Conservation (phyloP, 2,329 filamentous ascomycete genomes). For the Pseudogymnoascus sp. region DNA sequence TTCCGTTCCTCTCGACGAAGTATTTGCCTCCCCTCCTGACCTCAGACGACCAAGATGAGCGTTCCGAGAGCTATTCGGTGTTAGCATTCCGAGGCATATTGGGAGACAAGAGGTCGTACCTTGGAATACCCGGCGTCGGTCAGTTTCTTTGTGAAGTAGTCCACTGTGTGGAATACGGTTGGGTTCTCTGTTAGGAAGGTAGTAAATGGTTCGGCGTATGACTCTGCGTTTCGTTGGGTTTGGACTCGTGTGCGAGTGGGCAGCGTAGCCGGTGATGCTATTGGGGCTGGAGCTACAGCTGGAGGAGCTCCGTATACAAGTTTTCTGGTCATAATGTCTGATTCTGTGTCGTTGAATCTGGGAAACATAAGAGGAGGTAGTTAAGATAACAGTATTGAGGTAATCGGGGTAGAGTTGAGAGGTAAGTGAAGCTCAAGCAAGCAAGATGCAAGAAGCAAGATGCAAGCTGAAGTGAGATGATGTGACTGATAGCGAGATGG, state of each 20-base stretch:
- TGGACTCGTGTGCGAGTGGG: neutral
- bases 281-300: constrained; percentile 16
- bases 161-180: constrained; percentile 86
- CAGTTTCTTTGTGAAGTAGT: constrained; percentile 68
- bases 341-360: neutral
- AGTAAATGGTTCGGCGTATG: constrained; percentile 76
- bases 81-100: constrained; percentile 15
- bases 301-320: constrained; percentile 9
- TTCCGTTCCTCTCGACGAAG: constrained; percentile 78
- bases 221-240: constrained; percentile 38
- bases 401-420: neutral
- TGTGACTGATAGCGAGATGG: constrained; percentile 1
- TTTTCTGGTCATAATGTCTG: constrained; percentile 1
- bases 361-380: neutral
- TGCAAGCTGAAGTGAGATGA: constrained; percentile 4
- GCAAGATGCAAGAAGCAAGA: neutral
- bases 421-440: neutral
- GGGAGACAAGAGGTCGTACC: constrained; percentile 36
- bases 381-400: neutral
- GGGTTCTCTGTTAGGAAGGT: constrained; percentile 85
- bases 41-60: constrained; percentile 67
- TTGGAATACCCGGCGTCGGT: constrained; percentile 65
- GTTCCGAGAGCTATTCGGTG: constrained; percentile 58
- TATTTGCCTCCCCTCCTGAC: constrained; percentile 80
- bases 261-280: neutral